phyloP scores from a whole-genome alignment of 1,284 basidiomycete species.

The Marasmius oreades region DNA sequence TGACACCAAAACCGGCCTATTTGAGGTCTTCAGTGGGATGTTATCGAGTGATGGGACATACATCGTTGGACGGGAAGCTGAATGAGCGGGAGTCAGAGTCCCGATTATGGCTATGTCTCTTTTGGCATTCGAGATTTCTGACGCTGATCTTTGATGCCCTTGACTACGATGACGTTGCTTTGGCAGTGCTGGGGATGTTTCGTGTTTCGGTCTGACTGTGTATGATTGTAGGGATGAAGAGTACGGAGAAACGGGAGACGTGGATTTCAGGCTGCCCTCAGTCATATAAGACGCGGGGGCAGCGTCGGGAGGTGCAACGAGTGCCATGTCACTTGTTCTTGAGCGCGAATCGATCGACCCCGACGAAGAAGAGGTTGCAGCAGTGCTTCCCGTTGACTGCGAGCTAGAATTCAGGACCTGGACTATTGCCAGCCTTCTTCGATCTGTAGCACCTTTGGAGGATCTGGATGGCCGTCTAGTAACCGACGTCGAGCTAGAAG shows the following conservation, averaged over 20 bases:
- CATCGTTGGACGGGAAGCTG: constrained; percentile 9
- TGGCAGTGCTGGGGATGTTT: constrained; percentile 7
- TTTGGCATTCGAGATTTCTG: constrained; percentile 39
- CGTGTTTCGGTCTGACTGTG: not conserved
- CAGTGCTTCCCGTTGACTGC: constrained; percentile 21
- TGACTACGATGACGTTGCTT: not conserved
- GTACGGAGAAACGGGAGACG: constrained; percentile 25
- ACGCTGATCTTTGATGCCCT: constrained; percentile 43
- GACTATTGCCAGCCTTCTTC: constrained; percentile 64
- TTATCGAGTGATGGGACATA: constrained; percentile 15
- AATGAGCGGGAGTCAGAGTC: not conserved
- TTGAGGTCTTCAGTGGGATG: constrained; percentile 8
- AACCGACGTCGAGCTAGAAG: constrained; percentile 26
- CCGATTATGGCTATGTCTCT: constrained; percentile 25
- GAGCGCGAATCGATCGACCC: constrained; percentile 39
- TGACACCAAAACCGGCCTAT: not conserved
- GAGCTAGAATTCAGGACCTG: constrained; percentile 33
- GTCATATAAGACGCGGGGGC: constrained; percentile 41
- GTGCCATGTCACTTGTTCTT: constrained; percentile 51
- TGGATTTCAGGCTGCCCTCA: constrained; percentile 43
- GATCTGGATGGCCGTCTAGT: constrained; percentile 46
- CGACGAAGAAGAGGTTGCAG: constrained; percentile 16
- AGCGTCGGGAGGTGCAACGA: constrained; percentile 67
- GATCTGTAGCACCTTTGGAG: constrained; percentile 57
- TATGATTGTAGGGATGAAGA: constrained; percentile 6